Percentiles rank a stretch among this genome's conserved stretches.
Evolutionary conservation across 257 asterid species (phyloP).

Genomic region (Ligustrum vulgare): DNA sequence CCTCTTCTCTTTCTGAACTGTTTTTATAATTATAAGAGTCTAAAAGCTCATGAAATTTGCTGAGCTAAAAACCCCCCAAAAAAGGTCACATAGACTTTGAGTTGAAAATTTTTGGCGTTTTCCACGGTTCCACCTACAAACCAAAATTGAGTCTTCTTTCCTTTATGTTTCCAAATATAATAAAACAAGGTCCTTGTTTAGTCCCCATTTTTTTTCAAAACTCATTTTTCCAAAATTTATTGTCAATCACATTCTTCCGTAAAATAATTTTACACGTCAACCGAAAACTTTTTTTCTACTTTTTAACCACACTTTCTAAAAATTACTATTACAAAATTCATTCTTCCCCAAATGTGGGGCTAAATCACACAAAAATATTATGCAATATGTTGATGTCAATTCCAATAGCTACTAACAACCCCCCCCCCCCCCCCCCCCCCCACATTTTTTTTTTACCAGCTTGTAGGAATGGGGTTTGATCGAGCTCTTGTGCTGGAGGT

Average conservation of each 20-base stretch:
- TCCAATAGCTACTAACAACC: not conserved
- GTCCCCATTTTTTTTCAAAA: too few species aligned
- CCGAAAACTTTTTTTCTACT: too few species aligned
- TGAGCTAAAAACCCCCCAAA: not conserved
- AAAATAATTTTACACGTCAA: too few species aligned
- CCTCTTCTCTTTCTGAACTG: not conserved
- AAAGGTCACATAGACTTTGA: not conserved
- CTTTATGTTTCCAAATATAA: not conserved
- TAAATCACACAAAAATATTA: not conserved
- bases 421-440: too few species aligned
- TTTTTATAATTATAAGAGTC: too few species aligned
- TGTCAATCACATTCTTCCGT: too few species aligned
- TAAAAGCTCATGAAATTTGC: not conserved
- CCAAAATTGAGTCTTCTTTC: not conserved
- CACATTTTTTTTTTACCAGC: constrained; percentile 41
- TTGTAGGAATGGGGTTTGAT: constrained; percentile 90
- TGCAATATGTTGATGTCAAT: not conserved
- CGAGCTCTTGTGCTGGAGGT: constrained; percentile 69
- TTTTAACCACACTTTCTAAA: too few species aligned
- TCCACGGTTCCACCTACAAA: not conserved
- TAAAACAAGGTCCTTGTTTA: not conserved
- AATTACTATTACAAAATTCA: too few species aligned
- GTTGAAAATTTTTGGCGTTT: not conserved
- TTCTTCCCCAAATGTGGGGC: too few species aligned
- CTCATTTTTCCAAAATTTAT: too few species aligned